phyloP scores from a whole-genome alignment of 805 yeast genomes.

The Phaffomyces opuntiae region DNA sequence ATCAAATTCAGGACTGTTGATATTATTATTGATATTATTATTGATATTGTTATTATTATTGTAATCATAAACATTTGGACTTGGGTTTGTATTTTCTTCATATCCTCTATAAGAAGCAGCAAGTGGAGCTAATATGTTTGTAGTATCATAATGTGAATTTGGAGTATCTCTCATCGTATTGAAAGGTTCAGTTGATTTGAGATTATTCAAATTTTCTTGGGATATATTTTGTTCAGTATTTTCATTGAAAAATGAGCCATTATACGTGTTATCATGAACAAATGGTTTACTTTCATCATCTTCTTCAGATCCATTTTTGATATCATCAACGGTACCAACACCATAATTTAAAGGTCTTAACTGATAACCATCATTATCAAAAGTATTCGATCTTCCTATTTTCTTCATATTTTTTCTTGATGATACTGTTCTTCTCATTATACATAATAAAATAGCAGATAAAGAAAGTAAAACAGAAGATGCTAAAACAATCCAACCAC shows the following conservation, averaged over 20 bases:
- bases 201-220: slow-evolving; percentile 13
- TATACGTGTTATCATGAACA: slow-evolving; percentile 10
- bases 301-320: slow-evolving; percentile 13
- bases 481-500: slow-evolving; percentile 78
- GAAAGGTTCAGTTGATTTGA: slow-evolving; percentile 14
- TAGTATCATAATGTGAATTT: slow-evolving; percentile 6
- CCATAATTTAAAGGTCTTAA: slow-evolving; percentile 21
- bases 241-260: slow-evolving; percentile 9
- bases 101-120: slow-evolving; percentile 17
- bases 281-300: slow-evolving; percentile 15
- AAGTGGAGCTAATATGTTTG: slow-evolving; percentile 16
- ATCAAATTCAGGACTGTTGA: no score
- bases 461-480: slow-evolving; percentile 61
- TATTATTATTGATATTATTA: background rate
- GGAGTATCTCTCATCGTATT: slow-evolving; percentile 15
- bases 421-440: slow-evolving; percentile 60
- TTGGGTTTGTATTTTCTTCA: slow-evolving; percentile 8
- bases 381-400: slow-evolving; percentile 5
- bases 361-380: slow-evolving; percentile 17
- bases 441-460: slow-evolving; percentile 59
- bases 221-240: slow-evolving; percentile 8
- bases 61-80: slow-evolving; percentile 1
- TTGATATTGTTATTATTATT: background rate
- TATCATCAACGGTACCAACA: slow-evolving; percentile 21
- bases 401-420: slow-evolving; percentile 20